phyloP scores from a whole-genome alignment of 139 green algal species.

The Coelastrella sp. region DNA sequence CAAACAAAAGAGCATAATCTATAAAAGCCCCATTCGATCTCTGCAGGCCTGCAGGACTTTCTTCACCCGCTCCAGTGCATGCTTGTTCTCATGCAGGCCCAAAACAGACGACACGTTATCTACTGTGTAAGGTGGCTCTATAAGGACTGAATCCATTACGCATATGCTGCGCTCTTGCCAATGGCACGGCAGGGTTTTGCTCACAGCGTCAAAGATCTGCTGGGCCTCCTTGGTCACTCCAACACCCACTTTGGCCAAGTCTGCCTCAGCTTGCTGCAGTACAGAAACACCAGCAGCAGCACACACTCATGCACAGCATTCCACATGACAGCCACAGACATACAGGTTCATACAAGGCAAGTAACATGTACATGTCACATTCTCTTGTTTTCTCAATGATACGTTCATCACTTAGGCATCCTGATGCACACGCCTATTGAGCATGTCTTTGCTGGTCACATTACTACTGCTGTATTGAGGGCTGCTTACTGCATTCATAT shows the following conservation, averaged over 20 bases:
- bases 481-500: not conserved
- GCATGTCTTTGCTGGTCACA: no score
- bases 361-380: no score
- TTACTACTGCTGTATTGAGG: not conserved
- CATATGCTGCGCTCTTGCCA: constrained; percentile 65
- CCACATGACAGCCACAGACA: not conserved
- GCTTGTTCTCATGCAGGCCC: constrained; percentile 46
- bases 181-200: constrained; percentile 85
- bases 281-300: not conserved
- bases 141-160: constrained; percentile 74
- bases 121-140: constrained; percentile 57
- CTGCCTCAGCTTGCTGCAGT: constrained; percentile 74
- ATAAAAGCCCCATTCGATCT: constrained; percentile 44
- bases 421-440: no score
- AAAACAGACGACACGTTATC: constrained; percentile 14
- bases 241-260: constrained; percentile 78
- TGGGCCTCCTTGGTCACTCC: constrained; percentile 81
- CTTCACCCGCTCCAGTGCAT: constrained; percentile 65
- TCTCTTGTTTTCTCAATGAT: no score
- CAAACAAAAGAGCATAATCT: no score
- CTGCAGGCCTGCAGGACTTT: constrained; percentile 71
- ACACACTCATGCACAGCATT: not conserved
- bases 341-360: no score
- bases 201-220: constrained; percentile 84
- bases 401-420: no score